Base-by-base conservation (phyloP, 805 yeast genomes). In the Candida takata region DNA sequence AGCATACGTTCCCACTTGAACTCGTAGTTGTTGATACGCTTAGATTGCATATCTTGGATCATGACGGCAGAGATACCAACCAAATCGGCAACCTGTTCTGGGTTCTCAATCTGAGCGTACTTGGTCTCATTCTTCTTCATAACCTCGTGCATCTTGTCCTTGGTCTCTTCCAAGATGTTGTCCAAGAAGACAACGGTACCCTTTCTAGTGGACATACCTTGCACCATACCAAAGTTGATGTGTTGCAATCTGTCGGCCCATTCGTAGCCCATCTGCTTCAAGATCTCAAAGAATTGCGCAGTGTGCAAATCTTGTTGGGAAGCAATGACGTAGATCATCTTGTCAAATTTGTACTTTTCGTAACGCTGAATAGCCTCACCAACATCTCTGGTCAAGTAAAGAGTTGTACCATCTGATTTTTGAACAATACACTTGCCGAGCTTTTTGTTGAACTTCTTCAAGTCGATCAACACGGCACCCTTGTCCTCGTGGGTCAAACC, bases 111-210 rank as follows among this genome's bases (percentile, higher is more conserved):
- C 65, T 86, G 95, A 9, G 90, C 80, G 57, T 87, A 92, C 64
- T 92, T 92, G 48, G 70, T 79, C 60, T 80, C 86, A 62, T 90
- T 92, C 65, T 79, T 79, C 65, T 81, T 77, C 97, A 92, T 92
- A 38, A 92, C 96, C 50, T 85, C 92, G 57, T 87, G 95, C 95
- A 92, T 92, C 54, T 84, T 76, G 37, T 83, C 85, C 65, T 84
- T 84, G 41, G 96, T 87, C 62, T 86, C 95, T 64, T 90, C 92
- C 50, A 92, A 70, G 50, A 92, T 92, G 54, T 77, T 82, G 62
- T 92, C 96, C 54, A 92, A 72, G 72, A 92, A 92, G n/a, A 92
- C 97, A 44, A 92, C 99, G 24, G 95, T 92, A 49, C 99, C 99
- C 64, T 79, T 84, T 69, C 99, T 80, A 40, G 98, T 92, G 19